These are phyloP conservation scores for Cephaloascus albidus DNA, from an alignment of 805 yeast genomes.

Conservation along the genomic window DNA sequence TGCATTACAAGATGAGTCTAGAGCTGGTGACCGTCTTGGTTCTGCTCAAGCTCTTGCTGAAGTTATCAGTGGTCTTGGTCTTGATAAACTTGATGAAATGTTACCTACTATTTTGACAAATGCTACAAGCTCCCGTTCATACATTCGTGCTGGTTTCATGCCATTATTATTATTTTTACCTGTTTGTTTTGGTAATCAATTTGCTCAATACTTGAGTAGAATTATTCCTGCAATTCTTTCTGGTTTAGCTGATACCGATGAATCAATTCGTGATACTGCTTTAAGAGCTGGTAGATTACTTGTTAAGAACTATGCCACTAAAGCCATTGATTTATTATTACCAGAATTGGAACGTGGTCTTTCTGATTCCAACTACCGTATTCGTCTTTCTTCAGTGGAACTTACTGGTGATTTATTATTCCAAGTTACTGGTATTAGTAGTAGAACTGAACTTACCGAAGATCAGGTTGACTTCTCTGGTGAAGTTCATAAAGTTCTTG, in stretches of 20 bases:
- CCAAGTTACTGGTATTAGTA: conserved; percentile 87
- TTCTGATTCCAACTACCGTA: conserved; percentile 73
- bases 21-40: conserved; percentile 89
- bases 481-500: conserved; percentile 53
- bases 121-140: conserved; percentile 56
- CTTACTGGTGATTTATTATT: conserved; percentile 90
- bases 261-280: conserved; percentile 80
- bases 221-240: conserved; percentile 87
- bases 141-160: conserved; percentile 86
- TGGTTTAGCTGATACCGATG: conserved; percentile 87
- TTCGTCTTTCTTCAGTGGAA: conserved; percentile 88
- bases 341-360: conserved; percentile 93
- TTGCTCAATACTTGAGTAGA: conserved; percentile 77
- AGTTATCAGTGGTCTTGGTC: conserved; percentile 86
- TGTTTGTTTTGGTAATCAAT: conserved; percentile 86
- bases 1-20: conserved; percentile 67
- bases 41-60: conserved; percentile 96
- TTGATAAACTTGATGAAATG: conserved; percentile 78
- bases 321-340: conserved; percentile 84
- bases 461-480: conserved; percentile 35
- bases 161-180: conserved; percentile 86
- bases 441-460: conserved; percentile 60
- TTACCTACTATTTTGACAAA: conserved; percentile 71
- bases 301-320: conserved; percentile 83
- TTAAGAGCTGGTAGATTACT: conserved; percentile 87